Percentiles rank a stretch among this genome's conserved stretches.
Evolutionary conservation across 2,329 filamentous ascomycete species (phyloP).

Genomic region (Ceratocystis papillata): DNA sequence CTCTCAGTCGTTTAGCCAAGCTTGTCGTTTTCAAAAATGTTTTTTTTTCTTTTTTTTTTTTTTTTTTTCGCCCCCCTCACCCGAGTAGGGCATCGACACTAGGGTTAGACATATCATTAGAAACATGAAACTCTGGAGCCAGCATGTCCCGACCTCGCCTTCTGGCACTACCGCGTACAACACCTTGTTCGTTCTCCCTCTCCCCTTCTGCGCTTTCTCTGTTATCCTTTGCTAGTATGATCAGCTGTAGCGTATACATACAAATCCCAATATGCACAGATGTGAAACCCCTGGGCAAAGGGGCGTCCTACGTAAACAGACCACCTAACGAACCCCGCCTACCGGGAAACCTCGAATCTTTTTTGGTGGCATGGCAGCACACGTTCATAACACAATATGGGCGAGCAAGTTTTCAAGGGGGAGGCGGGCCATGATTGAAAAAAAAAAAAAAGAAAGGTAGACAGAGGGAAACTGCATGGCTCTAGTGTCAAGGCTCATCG

Average conservation of each 20-base stretch:
- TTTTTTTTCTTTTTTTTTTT: not conserved
- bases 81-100: not conserved
- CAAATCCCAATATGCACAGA: not conserved
- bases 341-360: not conserved
- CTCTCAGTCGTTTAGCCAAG: not conserved
- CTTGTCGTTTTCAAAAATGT: not conserved
- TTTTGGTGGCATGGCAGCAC: not conserved
- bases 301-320: conserved; percentile 5
- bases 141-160: not conserved
- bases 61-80: not conserved
- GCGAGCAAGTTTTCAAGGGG: not conserved
- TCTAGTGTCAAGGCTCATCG: not conserved
- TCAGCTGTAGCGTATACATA: not conserved
- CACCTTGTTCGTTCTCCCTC: not conserved
- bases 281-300: conserved; percentile 2
- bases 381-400: not conserved
- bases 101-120: not conserved
- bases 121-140: not conserved
- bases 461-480: not conserved
- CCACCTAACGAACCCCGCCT: conserved; percentile 8
- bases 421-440: not conserved
- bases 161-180: not conserved
- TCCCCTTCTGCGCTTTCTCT: not conserved
- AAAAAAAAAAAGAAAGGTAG: not conserved
- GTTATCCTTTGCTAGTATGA: not conserved